phyloP scores from a whole-genome alignment of 164 flowering plant genomes.

The Vitis rotundifolia region DNA sequence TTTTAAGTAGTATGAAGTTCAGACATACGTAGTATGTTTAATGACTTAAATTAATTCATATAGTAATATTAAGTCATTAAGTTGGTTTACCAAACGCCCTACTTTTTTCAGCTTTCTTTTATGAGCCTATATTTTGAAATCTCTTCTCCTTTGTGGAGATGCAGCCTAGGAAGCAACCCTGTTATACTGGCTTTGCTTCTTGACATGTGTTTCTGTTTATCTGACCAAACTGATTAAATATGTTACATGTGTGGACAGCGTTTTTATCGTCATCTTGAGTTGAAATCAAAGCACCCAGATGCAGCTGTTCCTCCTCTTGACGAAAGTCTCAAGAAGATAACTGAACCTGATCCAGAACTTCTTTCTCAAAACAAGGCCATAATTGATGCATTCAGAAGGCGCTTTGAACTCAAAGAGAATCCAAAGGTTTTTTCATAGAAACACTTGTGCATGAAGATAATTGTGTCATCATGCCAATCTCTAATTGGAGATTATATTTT shows the following conservation, averaged over 20 bases:
- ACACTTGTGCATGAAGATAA: not conserved
- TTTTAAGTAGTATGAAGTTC: too few relatives aligned
- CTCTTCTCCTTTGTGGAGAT: too few relatives aligned
- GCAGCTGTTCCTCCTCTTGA: constrained; percentile 86
- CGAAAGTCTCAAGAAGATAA: constrained; percentile 66
- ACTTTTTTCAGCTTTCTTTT: too few relatives aligned
- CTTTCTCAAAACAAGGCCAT: constrained; percentile 47
- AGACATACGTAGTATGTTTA: too few relatives aligned
- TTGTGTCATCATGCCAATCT: not conserved
- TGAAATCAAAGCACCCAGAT: constrained; percentile 75
- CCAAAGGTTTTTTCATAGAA: constrained; percentile 51
- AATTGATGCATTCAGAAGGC: constrained; percentile 52
- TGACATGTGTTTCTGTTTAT: not conserved
- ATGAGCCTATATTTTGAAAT: too few relatives aligned
- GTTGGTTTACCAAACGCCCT: too few relatives aligned
- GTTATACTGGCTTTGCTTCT: too few relatives aligned
- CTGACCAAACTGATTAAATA: constrained; percentile 1
- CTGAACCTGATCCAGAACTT: constrained; percentile 77
- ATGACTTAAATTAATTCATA: too few relatives aligned
- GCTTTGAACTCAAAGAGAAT: constrained; percentile 76
- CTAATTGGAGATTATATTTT: not conserved
- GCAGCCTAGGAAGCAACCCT: too few relatives aligned
- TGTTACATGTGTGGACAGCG: constrained; percentile 48
- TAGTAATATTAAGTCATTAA: too few relatives aligned
- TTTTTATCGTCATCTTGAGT: constrained; percentile 66